A percentile compares a stretch with the other conserved stretches of the same genome.
Conservation (phyloP, 148 eudicot species). For the Vaccinium corymbosum region DNA sequence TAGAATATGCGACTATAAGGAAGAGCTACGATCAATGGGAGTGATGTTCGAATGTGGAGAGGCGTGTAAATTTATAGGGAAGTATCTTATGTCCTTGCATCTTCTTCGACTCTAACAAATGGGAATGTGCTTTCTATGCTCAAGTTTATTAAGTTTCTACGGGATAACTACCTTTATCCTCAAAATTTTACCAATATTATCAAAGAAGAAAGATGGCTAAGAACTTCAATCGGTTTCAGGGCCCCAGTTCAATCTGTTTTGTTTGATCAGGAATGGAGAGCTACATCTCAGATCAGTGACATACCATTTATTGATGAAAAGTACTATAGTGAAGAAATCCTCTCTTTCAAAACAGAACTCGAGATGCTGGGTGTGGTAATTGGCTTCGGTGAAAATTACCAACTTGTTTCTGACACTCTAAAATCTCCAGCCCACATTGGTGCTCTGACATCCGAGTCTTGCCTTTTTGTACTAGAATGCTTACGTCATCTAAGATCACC, state of each 20-base stretch:
- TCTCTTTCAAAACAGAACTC: slow-evolving; percentile 38
- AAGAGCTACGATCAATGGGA: slow-evolving; percentile 49
- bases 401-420: slow-evolving; percentile 35
- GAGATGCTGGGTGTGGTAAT: slow-evolving; percentile 47
- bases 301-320: slow-evolving; percentile 47
- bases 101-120: slow-evolving; percentile 29
- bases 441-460: slow-evolving; percentile 23
- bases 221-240: slow-evolving; percentile 45
- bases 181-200: slow-evolving; percentile 32
- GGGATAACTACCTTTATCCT: slow-evolving; percentile 35
- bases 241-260: slow-evolving; percentile 45
- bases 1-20: slow-evolving; percentile 36
- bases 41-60: slow-evolving; percentile 47
- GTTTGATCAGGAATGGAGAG: slow-evolving; percentile 37
- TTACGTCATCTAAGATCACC: slow-evolving; percentile 22
- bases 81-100: slow-evolving; percentile 48
- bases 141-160: slow-evolving; percentile 41
- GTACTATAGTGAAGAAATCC: slow-evolving; percentile 38
- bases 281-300: slow-evolving; percentile 40
- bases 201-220: slow-evolving; percentile 43
- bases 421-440: slow-evolving; percentile 30
- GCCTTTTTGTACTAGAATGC: slow-evolving; percentile 42
- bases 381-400: slow-evolving; percentile 26
- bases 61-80: slow-evolving; percentile 48
- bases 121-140: slow-evolving; percentile 50